These are phyloP conservation scores for Hygrophila difformis DNA, from an alignment of 257 asterid genomes.

Conservation along the genomic window DNA sequence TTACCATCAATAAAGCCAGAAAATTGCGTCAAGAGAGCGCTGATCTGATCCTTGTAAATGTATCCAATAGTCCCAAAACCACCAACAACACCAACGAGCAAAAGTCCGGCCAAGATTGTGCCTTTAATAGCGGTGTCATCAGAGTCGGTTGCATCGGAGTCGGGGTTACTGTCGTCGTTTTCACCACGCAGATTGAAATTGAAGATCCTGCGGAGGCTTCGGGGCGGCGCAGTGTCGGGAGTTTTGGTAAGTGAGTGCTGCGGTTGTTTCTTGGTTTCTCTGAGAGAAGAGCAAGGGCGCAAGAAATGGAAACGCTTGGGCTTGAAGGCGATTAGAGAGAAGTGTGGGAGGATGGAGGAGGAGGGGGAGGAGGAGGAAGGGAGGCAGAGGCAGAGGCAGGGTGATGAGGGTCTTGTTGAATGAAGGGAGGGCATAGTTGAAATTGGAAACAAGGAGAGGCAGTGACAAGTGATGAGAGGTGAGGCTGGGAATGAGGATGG, in stretches of 20 bases:
- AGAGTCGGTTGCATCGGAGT: constrained; percentile 19
- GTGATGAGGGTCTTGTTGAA: constrained; percentile 37
- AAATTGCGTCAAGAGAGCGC: constrained; percentile 70
- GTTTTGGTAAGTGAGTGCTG: constrained; percentile 44
- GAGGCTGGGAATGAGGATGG: too few relatives aligned
- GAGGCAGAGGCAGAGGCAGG: constrained; percentile 39
- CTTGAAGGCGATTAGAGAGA: constrained; percentile 34
- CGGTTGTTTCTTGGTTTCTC: constrained; percentile 64
- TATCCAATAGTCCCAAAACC: constrained; percentile 83
- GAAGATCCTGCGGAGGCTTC: constrained; percentile 39
- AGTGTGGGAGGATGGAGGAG: constrained; percentile 24
- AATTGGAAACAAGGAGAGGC: too few relatives aligned
- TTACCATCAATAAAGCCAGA: constrained; percentile 56
- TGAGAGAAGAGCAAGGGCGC: constrained; percentile 77
- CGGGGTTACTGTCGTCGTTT: constrained; percentile 23
- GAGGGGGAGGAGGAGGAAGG: constrained; percentile 26
- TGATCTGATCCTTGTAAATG: constrained; percentile 79
- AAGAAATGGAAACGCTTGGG: constrained; percentile 61
- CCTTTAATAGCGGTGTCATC: constrained; percentile 64
- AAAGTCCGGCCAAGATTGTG: constrained; percentile 59
- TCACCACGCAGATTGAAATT: constrained; percentile 55
- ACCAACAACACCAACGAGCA: constrained; percentile 67
- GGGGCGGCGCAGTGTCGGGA: constrained; percentile 63
- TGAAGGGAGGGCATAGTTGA: constrained; percentile 56
- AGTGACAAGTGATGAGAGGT: too few relatives aligned